Evolutionary conservation across 345 rosid genomes (phyloP).

Genomic region (Populus euphratica): DNA sequence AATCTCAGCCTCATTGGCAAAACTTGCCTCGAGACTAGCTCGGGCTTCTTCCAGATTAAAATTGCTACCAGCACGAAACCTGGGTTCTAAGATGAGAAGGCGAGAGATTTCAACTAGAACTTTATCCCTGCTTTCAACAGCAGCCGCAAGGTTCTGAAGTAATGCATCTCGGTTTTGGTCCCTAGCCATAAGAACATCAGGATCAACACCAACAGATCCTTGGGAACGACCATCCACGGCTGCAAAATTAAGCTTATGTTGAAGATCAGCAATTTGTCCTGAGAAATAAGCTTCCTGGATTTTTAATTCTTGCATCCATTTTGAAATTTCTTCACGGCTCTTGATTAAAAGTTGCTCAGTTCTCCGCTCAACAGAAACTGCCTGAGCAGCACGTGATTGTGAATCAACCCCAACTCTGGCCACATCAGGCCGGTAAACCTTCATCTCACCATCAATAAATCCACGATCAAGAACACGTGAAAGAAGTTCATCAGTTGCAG

Average conservation of each 20-base stretch:
- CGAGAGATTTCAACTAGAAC: constrained; percentile 97
- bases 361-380: constrained; percentile 97
- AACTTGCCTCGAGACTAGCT: constrained; percentile 93
- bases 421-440: constrained; percentile 93
- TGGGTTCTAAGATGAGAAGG: constrained; percentile 72
- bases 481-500: constrained; percentile 98
- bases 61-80: constrained; percentile 71
- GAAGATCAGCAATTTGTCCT: constrained; percentile 71
- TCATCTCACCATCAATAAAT: constrained; percentile 99
- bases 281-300: constrained; percentile 73
- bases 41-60: constrained; percentile 98
- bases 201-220: constrained; percentile 98
- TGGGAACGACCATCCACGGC: constrained; percentile 81
- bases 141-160: constrained; percentile 92
- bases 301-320: constrained; percentile 81
- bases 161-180: constrained; percentile 85
- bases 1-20: constrained; percentile 98
- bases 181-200: constrained; percentile 80
- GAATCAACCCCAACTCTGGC: constrained; percentile 99
- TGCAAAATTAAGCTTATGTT: constrained; percentile 66
- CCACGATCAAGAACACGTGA: constrained; percentile 98
- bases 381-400: constrained; percentile 97
- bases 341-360: constrained; percentile 80
- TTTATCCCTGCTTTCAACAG: constrained; percentile 91
- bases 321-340: constrained; percentile 79